These are phyloP conservation scores for Sclerotinia subarctica DNA, from an alignment of 2,329 filamentous ascomycete genomes.

Conservation along the genomic window DNA sequence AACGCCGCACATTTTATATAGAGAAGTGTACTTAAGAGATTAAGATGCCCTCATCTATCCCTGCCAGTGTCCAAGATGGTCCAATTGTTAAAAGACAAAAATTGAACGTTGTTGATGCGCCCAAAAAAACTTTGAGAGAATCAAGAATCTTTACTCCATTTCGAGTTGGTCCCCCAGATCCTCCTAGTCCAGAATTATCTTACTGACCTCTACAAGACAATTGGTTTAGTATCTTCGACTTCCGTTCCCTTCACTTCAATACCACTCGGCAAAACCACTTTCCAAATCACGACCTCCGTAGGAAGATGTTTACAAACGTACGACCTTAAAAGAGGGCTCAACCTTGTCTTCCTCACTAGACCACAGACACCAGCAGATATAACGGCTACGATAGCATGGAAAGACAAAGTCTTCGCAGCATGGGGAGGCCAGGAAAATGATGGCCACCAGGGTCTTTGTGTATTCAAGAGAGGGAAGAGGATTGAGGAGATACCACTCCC, in stretches of 20 bases:
- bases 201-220: constrained; percentile 57
- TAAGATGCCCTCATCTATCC: constrained; percentile 46
- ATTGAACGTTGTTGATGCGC: constrained; percentile 46
- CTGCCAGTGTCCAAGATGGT: constrained; percentile 48
- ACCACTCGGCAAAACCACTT: constrained; percentile 88
- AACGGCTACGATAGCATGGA: constrained; percentile 84
- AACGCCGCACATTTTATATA: constrained; percentile 1
- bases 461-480: constrained; percentile 88
- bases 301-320: constrained; percentile 92
- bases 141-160: constrained; percentile 93
- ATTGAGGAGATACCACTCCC: constrained; percentile 71
- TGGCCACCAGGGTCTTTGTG: constrained; percentile 70
- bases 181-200: not conserved
- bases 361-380: constrained; percentile 85
- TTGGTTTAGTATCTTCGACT: constrained; percentile 90
- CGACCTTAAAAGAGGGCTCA: constrained; percentile 83
- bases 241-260: constrained; percentile 84
- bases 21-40: not conserved
- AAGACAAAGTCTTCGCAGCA: constrained; percentile 81
- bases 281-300: constrained; percentile 94
- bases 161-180: constrained; percentile 58
- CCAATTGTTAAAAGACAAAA: constrained; percentile 77
- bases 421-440: constrained; percentile 65
- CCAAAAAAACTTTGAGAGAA: constrained; percentile 45
- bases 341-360: constrained; percentile 87